Evolutionary conservation across 2,329 filamentous ascomycete species (phyloP), one percentile per base, ranked within the genome.

Genomic region (Cercospora janseana): DNA sequence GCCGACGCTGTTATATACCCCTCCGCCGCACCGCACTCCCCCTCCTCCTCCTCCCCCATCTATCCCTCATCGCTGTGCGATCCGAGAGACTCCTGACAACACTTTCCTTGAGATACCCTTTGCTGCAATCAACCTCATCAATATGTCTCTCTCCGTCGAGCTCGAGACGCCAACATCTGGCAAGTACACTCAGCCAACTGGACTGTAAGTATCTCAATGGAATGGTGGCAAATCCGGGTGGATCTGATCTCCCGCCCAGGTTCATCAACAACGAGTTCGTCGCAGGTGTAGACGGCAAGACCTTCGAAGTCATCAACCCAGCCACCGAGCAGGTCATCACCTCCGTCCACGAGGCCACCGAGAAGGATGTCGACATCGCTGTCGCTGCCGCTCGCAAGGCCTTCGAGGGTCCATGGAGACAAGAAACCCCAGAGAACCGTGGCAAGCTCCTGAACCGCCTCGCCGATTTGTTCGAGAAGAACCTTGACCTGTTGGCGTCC

Each of bases 201-300:
- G 75, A 62, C 72, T 78, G 75, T 77, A 70, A 72, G 75, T 75
- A 18, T 21, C 13, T 15, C 16, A 9, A 15, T 12, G 20, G 21
- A 21, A 24, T 6, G 24, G 18, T 42, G 48, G 18, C 49, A 9
- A 46, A 34, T 2, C 28, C 12, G 29, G 10, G 13, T 26, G 32
- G 16, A n/a, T 13, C 37, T 48, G 32, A 40, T 38, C 4, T 6
- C 31, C 6, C 6, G 5, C 15, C 7, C 64, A 88, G 86, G 55
- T 93, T 88, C 80, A 93, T 95, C 80, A 91, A 93, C 81, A 91
- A 92, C 72, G 86, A 96, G 73, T 96, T 85, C 75, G 82, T 94
- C 59, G 83, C 86, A 71, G 79, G 83, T 69, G 83, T 86, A 57
- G 88, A 95, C 63, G 90, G 90, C 75, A 86, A 88, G 80, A 90